Conservation (phyloP, 148 eudicot genomes). For the Rhododendron henanense region DNA sequence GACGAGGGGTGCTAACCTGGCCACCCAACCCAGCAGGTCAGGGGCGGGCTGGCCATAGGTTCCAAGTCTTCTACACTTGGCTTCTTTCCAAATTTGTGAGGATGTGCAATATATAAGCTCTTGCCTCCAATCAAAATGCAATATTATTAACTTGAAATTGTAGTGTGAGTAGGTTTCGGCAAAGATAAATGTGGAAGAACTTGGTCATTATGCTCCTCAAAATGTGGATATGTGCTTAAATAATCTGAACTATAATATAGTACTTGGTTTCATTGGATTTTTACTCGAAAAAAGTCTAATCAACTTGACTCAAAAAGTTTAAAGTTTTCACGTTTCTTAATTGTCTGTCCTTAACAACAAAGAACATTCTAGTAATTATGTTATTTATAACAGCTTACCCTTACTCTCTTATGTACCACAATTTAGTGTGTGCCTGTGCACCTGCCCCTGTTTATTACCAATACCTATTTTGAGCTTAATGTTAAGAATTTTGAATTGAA, state of each 20-base stretch:
- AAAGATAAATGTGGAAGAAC: neutral
- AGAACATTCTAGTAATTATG: neutral
- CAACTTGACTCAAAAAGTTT: neutral
- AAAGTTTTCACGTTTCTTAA: neutral
- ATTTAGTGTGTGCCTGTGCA: neutral
- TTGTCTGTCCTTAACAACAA: neutral
- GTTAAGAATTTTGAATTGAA: neutral
- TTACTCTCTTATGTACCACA: neutral
- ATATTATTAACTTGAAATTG: neutral
- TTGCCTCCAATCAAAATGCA: neutral
- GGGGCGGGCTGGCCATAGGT: no score
- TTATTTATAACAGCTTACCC: neutral
- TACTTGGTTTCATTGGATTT: neutral
- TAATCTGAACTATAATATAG: neutral
- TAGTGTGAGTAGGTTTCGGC: neutral
- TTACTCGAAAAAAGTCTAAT: neutral
- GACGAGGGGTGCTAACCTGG: no score
- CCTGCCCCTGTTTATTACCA: neutral
- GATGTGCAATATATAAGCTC: neutral
- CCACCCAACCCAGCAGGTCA: no score
- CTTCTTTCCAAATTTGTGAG: neutral
- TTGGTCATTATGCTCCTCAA: neutral
- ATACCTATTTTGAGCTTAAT: constrained; percentile 7
- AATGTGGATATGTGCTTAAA: neutral
- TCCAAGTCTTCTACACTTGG: neutral